Evolutionary conservation across 345 rosid genomes (phyloP).

Genomic region (Capsella bursapastoris): DNA sequence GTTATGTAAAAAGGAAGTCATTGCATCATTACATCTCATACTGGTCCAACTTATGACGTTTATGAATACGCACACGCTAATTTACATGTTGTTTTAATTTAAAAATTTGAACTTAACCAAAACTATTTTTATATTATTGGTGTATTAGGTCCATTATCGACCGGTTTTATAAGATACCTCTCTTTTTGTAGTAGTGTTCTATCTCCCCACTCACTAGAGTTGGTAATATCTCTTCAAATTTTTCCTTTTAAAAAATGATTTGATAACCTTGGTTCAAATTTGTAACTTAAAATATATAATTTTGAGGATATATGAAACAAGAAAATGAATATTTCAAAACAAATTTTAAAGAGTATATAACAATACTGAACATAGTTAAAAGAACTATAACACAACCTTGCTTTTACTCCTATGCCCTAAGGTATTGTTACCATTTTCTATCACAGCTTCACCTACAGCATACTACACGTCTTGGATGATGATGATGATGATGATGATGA

Average conservation of each 20-base stretch:
- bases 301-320: neutral
- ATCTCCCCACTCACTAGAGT: neutral
- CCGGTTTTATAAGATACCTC: neutral
- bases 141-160: constrained; percentile 6
- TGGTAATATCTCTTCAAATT: neutral
- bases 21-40: constrained; percentile 30
- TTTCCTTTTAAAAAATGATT: neutral
- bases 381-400: neutral
- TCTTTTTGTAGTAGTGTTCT: neutral
- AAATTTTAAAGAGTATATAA: no score
- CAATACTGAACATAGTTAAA: neutral
- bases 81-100: no score
- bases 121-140: neutral
- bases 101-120: constrained; percentile 13
- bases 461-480: neutral
- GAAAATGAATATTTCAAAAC: neutral
- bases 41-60: constrained; percentile 32
- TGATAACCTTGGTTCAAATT: no score
- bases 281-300: neutral
- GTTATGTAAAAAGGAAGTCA: constrained; percentile 37
- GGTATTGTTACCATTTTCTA: neutral
- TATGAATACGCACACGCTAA: constrained; percentile 3
- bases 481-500: neutral
- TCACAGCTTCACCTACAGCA: neutral
- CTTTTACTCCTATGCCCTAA: neutral